phyloP scores from a whole-genome alignment of 2,329 filamentous ascomycete genomes.

The Xylariaceae sp. region DNA sequence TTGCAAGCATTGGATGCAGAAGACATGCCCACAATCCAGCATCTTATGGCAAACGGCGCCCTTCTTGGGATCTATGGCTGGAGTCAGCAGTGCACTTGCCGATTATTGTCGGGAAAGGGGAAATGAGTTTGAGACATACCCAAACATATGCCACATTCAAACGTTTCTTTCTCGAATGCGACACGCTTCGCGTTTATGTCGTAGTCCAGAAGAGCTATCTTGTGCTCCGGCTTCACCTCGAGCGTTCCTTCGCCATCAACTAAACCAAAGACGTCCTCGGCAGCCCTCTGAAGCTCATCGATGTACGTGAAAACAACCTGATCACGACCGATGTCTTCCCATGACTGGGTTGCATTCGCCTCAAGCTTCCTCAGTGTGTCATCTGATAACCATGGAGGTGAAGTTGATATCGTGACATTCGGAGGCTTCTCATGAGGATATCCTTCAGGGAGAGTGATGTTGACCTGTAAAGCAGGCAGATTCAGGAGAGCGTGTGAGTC shows the following conservation, averaged over 20 bases:
- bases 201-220: conserved; percentile 70
- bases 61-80: conserved; percentile 71
- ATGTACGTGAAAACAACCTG: conserved; percentile 59
- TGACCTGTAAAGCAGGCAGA: conserved; percentile 52
- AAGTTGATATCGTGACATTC: conserved; percentile 45
- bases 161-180: conserved; percentile 77
- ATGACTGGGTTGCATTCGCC: conserved; percentile 47
- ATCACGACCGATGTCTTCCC: conserved; percentile 57
- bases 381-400: conserved; percentile 52
- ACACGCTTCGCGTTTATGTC: conserved; percentile 68
- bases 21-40: conserved; percentile 81
- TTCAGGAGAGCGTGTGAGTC: conserved; percentile 50
- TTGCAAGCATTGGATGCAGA: conserved; percentile 79
- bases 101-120: background rate
- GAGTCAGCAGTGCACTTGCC: conserved; percentile 19
- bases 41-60: conserved; percentile 75
- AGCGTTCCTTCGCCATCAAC: conserved; percentile 45
- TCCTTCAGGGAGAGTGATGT: conserved; percentile 49
- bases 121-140: conserved; percentile 36
- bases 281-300: conserved; percentile 55
- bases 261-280: conserved; percentile 57
- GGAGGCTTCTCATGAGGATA: conserved; percentile 55
- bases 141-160: conserved; percentile 81
- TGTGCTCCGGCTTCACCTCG: conserved; percentile 51
- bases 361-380: conserved; percentile 46